Evolutionary conservation across 2,329 filamentous ascomycete species (phyloP), one percentile per base, ranked within the genome.

Genomic region (Xylaria sp.): DNA sequence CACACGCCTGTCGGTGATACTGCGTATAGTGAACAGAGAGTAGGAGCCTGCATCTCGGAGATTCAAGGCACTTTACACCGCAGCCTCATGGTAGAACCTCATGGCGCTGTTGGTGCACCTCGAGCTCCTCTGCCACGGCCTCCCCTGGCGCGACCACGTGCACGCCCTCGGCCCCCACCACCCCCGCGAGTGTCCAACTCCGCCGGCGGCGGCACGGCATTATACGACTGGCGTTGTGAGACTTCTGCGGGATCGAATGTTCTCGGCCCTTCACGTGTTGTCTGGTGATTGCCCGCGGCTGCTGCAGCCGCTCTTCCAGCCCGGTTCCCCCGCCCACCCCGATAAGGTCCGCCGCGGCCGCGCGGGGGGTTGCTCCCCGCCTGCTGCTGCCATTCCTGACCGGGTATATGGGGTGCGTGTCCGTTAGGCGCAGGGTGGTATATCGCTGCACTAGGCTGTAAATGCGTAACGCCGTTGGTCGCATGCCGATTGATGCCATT

Each of bases 171-270:
- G 6, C 71, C 69, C 52, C 73, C 63, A 16, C 70, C 66, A 37
- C 71, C 58, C 38, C 70, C 73, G 19, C 72, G 66, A 17, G 73
- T 64, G 58, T 87, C 79, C 11, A 89, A 71, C 40, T 69, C 79
- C 1, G 81, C 70, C 1, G 87, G 87, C 19, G 87, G 87, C 24
- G 84, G 83, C 7, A 87, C 81, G 16, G 79, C 79, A 53, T 78
- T 78, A 63, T 83, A 87, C 29, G 63, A 69, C 47, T 71, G 68
- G 21, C 56, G 54, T n/a, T 52, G 54, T 43, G 57, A 24, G 54
- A 50, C 41, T 50, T 43, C 50, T 44, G 39, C 21, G 44, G 21
- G 38, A 40, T 44, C 54, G 39, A 42, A 43, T 40, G 22, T 17
- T 39, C 42, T 26, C 17, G 38, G 21, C 38, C 52, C 39, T 29